A percentile compares a stretch with the other conserved stretches of the same genome.
Evolutionary conservation across 1,284 basidiomycete species (phyloP).

Genomic region (Sporisorium iseilematis-ciliati): DNA sequence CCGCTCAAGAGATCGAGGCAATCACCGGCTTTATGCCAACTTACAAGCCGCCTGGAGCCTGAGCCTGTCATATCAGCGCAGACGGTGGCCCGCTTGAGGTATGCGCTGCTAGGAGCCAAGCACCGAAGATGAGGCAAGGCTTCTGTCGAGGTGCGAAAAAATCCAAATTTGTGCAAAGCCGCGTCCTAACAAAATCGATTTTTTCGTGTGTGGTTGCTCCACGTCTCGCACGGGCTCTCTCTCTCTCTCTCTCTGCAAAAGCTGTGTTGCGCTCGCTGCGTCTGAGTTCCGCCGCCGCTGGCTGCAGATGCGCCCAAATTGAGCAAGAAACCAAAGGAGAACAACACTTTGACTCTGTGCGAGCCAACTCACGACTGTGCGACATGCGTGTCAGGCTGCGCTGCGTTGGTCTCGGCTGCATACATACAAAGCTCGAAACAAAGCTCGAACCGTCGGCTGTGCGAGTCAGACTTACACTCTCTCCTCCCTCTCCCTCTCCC

Average conservation of each 20-base stretch:
- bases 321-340: conserved; percentile 1
- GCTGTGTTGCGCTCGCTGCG: conserved; percentile 8
- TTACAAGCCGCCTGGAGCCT: too few species aligned
- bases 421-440: conserved; percentile 16
- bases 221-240: conserved; percentile 6
- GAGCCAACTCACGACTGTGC: too few species aligned
- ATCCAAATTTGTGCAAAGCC: not conserved
- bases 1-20: too few species aligned
- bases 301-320: too few species aligned
- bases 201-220: not conserved
- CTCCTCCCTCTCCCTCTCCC: too few species aligned
- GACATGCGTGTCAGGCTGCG: conserved; percentile 11
- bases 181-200: not conserved
- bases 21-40: too few species aligned
- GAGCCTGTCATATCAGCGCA: too few species aligned
- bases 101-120: too few species aligned
- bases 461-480: not conserved
- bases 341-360: conserved; percentile 17
- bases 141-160: too few species aligned
- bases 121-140: too few species aligned
- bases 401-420: conserved; percentile 15
- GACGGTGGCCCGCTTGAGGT: too few species aligned
- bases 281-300: conserved; percentile 27
- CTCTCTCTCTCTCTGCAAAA: too few species aligned
- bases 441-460: conserved; percentile 19